Percentiles rank a stretch among this genome's conserved stretches.
These are phyloP conservation scores for Inonotus hispidus DNA, from an alignment of 1,284 basidiomycete species.

Conservation along the genomic window DNA sequence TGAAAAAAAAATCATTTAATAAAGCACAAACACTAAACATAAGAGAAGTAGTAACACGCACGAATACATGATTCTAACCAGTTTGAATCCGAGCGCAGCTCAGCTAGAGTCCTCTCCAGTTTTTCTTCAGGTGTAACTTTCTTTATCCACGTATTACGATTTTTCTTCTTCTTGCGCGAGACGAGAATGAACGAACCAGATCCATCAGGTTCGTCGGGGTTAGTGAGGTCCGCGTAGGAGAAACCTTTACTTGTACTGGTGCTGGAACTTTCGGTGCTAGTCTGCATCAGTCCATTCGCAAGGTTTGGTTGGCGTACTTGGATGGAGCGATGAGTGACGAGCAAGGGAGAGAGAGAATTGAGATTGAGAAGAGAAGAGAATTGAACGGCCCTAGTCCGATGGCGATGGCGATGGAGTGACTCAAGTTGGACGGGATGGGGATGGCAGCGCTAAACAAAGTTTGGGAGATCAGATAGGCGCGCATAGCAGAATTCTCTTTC, in stretches of 20 bases:
- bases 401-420: too few species aligned
- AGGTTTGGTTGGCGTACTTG: neutral
- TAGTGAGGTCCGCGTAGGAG: neutral
- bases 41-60: conserved; percentile 14
- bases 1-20: neutral
- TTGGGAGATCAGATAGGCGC: neutral
- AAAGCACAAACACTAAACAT: neutral
- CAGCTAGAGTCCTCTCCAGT: conserved; percentile 4
- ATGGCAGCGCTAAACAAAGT: neutral
- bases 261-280: neutral
- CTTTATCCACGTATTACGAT: conserved; percentile 1
- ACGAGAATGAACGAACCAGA: conserved; percentile 8
- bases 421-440: too few species aligned
- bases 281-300: conserved; percentile 7
- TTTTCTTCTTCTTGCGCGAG: conserved; percentile 11
- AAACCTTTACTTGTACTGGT: neutral
- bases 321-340: neutral
- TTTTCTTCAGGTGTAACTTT: conserved; percentile 1
- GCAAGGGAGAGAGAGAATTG: neutral
- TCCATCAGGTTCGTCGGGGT: neutral
- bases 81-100: conserved; percentile 6
- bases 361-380: too few species aligned
- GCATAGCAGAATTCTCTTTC: neutral
- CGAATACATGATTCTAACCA: conserved; percentile 10
- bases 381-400: too few species aligned